Evolutionary conservation across 768 basidiomycete species (phyloP), one percentile per base, ranked within the genome.

Genomic region (Tricholoma saponaceum): DNA sequence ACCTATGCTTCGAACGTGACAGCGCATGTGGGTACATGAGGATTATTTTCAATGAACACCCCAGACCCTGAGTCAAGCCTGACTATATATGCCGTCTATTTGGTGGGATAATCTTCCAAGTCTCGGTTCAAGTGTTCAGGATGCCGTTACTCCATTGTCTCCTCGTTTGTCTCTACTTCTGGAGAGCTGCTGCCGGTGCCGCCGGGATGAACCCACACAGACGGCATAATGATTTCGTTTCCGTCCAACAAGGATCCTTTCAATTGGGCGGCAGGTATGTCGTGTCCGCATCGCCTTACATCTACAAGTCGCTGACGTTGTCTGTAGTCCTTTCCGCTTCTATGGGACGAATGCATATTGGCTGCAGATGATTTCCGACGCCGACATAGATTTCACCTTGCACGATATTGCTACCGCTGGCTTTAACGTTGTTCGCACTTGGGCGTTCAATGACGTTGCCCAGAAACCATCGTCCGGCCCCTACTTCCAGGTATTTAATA

Each of bases 271-370:
- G 39, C 2, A 41, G 8, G 39, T 16, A 41, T 41, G 39, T 18
- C 2, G 39, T 41, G 3, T 41, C 39, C 39, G n/a, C n/a, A 18
- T 41, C n/a, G 28, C 33, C 39, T 18, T 18, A 18, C 16, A 41
- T 16, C 39, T 3, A n/a, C 12, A n/a, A n/a, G n/a, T 16, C 10
- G 5, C 39, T 41, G 8, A 18, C 4, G 14, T n/a, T 18, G 1
- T 4, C n/a, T 41, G 14, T 57, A 66, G 63, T 14, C 30, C 47
- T 20, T 66, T 58, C 54, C 58, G 57, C 25, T 66, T 66, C 28
- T 64, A 61, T 30, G 65, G 65, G 8, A 66, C 65, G 33, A 66
- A 66, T 50, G 62, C 62, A 7, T 64, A 64, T 39, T 66, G 64
- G 63, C 25, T 64, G 6, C 62, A 61, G 8, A 56, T 63, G 60